Conservation (phyloP, 441 rosid species). For the Jatropha podagrica region DNA sequence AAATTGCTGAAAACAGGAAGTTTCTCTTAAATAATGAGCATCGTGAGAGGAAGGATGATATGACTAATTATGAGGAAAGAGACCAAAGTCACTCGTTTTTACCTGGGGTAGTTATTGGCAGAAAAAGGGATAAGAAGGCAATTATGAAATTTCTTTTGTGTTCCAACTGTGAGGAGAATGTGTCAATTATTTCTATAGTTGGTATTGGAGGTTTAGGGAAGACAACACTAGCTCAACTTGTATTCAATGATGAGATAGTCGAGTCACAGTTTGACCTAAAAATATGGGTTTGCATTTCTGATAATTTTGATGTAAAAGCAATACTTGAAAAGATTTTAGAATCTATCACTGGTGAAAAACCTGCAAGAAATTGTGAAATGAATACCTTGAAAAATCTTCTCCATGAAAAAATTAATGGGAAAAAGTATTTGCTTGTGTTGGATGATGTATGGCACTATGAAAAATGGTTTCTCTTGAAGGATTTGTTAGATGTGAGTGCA, state of each 20-base stretch:
- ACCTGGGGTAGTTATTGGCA: no score
- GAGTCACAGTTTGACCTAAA: neutral
- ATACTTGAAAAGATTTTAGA: conserved; percentile 19
- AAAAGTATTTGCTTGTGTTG: conserved; percentile 29
- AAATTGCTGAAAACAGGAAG: no score
- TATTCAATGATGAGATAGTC: conserved; percentile 1
- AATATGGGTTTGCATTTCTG: conserved; percentile 21
- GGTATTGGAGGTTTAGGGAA: conserved; percentile 6
- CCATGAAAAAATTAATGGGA: conserved; percentile 6
- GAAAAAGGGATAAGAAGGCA: neutral
- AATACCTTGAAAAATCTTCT: conserved; percentile 14
- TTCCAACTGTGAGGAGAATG: neutral
- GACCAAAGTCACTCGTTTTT: no score
- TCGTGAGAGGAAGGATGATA: no score
- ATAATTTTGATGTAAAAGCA: conserved; percentile 15
- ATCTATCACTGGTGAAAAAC: neutral
- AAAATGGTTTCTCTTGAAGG: conserved; percentile 20
- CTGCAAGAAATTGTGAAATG: conserved; percentile 10
- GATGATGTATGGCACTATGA: conserved; percentile 29
- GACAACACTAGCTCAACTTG: conserved; percentile 8
- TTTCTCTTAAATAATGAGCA: no score
- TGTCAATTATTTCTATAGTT: neutral
- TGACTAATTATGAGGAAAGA: no score
- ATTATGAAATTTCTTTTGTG: neutral
- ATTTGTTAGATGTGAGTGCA: conserved; percentile 17